Conservation (phyloP, 805 yeast species). For the Jamesozyma lodderae region DNA sequence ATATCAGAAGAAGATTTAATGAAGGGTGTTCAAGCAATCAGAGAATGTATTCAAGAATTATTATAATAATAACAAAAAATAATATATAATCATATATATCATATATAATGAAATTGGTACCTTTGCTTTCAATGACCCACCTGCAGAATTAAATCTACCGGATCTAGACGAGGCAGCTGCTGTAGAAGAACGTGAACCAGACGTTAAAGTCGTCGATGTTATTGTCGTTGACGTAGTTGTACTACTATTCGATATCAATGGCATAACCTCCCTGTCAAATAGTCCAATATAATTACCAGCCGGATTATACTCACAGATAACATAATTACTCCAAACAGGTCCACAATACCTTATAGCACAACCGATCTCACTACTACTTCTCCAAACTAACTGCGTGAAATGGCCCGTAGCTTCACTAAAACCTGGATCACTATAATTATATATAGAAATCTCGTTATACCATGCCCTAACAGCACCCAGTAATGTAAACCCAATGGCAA, state of each 20-base stretch:
- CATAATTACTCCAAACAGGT: constrained; percentile 45
- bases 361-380: constrained; percentile 48
- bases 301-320: constrained; percentile 66
- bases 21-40: constrained; percentile 71
- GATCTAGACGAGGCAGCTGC: no score
- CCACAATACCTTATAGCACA: constrained; percentile 61
- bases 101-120: not conserved
- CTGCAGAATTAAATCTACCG: no score
- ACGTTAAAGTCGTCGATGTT: not conserved
- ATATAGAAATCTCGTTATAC: constrained; percentile 56
- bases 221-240: constrained; percentile 2
- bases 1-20: constrained; percentile 78
- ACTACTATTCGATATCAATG: constrained; percentile 2
- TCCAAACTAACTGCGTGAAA: constrained; percentile 72
- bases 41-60: constrained; percentile 21
- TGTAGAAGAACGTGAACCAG: no score
- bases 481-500: constrained; percentile 52
- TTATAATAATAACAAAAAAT: not conserved
- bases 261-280: constrained; percentile 10
- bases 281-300: constrained; percentile 50
- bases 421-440: constrained; percentile 45
- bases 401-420: constrained; percentile 47
- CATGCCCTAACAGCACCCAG: constrained; percentile 53
- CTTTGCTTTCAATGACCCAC: not conserved
- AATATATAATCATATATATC: constrained; percentile 1